Base-by-base conservation (phyloP, 2,329 filamentous ascomycete genomes). In the Pochonia chlamydosporia region DNA sequence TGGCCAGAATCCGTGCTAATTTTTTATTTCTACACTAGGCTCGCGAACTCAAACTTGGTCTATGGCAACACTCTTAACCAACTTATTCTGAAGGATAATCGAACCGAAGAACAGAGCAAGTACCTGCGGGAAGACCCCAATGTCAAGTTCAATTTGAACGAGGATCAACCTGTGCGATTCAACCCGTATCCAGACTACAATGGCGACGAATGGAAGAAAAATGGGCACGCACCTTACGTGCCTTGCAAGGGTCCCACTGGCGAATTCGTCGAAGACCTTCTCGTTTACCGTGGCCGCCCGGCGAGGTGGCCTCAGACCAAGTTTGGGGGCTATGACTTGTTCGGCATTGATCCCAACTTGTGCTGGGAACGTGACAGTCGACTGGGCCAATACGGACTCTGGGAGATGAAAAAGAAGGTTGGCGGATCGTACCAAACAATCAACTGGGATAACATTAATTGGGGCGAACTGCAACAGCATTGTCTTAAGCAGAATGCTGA, bases 101-200 rank as follows among this genome's bases (percentile, higher is more conserved):
- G 66, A 4, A 57, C 58, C 21, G 60, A 63, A 9, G 56, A 63
- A 25, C 58, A 63, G 20, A 56, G 53, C 26, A 54, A 52, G 30
- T 58, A 57, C 47, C 59, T 72, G 16, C 54, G 49, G 42, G 60
- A 57, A 40, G 64, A 67, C 28, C 56, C 67, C 44, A 59, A 63
- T n/a, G 57, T 61, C 8, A 58, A 60, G 41, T 52, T 63, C 24
- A 63, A 63, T 30, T 78, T 74, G 56, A 72, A 59, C 45, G 59
- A 65, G 11, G 67, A 75, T 37, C 65, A 71, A 43, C 76, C 81
- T 1, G 70, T 78, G 46, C 70, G 76, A 18, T 89, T 87, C 64
- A 75, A 83, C 49, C 87, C 87, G 0, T 90, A 89, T 53, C 85
- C 86, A 1, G 69, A 78, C 14, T 88, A 89, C 66, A 85, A 87